Base-by-base conservation (phyloP, 2,329 filamentous ascomycete genomes). In the Talaromyces islandicus region DNA sequence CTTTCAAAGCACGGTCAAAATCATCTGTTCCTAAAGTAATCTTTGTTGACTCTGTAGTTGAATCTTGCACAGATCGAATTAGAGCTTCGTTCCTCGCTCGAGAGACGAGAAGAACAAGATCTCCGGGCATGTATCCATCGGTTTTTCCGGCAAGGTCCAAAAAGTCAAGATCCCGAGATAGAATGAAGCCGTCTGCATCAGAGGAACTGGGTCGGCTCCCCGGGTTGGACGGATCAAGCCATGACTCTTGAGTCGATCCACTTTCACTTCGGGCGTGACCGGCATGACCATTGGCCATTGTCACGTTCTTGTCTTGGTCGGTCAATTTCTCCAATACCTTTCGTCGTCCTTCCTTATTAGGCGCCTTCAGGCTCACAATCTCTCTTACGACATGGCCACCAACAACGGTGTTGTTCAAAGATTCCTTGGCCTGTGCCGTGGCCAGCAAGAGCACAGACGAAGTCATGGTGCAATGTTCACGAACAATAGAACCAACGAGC, bases 61-160 rank as follows among this genome's bases (percentile, higher is more conserved):
- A 74, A 63, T 83, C 81, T 29, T 79, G 76, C 29, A 97, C 88
- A 7, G 88, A 88, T 10, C 93, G 88, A 66, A 97, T 96, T 17
- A 99, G 83, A 27, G 93, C 91, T 76, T 97, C 94, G 67, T 93
- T 96, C 58, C 92, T 86, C 41, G 94, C 93, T 61, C 94, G 85
- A 11, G 91, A 88, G 19, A 96, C 89, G 11, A 99, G 84, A 2
- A 97, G 82, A 17, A 89, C 87, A 41, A 99, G 81, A 73, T 99
- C 94, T 3, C 92, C 94, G 0, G 94, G 93, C 92, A 97, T 97
- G 71, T 97, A 99, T 0, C 94, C 94, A 70, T 99, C 94, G 0
- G 93, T 97, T 66, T 93, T 88, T 1, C 94, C 92, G 19, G 95
- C 92, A 59, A 99, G 83, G 64, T 97, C 93, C 9, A 97, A 84